These are phyloP conservation scores for Lasiodiplodia gonubiensis DNA, from an alignment of 2,329 filamentous ascomycete species.

Conservation along the genomic window DNA sequence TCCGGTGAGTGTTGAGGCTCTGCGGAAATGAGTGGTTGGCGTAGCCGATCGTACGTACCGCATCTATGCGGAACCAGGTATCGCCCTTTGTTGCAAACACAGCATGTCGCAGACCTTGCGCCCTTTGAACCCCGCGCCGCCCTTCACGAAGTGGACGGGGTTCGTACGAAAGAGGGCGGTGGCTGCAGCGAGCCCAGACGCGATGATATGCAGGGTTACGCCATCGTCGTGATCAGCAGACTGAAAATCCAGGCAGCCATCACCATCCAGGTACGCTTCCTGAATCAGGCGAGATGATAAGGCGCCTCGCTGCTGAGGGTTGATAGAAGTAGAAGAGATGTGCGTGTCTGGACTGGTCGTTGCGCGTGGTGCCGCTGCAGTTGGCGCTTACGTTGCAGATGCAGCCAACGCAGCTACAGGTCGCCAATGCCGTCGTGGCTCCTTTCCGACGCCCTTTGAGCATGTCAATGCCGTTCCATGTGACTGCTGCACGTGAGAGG, in stretches of 20 bases:
- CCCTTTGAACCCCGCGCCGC: neutral
- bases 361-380: neutral
- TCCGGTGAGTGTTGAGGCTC: conserved; percentile 18
- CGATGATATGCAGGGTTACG: conserved; percentile 1
- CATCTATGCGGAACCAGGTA: neutral
- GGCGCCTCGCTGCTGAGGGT: neutral
- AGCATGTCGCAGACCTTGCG: neutral
- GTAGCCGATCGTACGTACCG: neutral
- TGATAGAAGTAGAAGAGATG: neutral
- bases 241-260: conserved; percentile 3
- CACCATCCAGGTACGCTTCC: neutral
- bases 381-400: neutral
- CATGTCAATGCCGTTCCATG: neutral
- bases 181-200: neutral
- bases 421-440: neutral
- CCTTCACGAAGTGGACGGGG: neutral
- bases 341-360: neutral
- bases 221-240: conserved; percentile 12
- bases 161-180: neutral
- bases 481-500: neutral
- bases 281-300: neutral
- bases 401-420: neutral
- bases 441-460: neutral
- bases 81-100: neutral
- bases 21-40: neutral